Evolutionary conservation across 306 rosid species (phyloP).

Genomic region (Lathyrus tuberosus): DNA sequence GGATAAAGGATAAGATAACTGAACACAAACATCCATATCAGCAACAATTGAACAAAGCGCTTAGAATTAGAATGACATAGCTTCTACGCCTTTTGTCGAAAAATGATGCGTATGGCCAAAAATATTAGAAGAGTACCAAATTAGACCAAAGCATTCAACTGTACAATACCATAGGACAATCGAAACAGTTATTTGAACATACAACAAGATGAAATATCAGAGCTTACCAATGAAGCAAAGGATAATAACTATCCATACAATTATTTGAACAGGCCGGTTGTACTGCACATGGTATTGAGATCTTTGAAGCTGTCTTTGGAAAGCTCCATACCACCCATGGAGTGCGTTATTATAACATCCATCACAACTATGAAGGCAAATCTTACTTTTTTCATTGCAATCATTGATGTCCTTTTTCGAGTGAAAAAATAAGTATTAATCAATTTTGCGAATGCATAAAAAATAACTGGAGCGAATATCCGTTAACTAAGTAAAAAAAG

Average conservation of each 20-base stretch:
- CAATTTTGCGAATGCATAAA: background rate
- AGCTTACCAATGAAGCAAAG: constrained; percentile 80
- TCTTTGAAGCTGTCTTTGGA: constrained; percentile 86
- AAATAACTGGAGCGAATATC: constrained; percentile 7
- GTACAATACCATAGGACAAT: constrained; percentile 3
- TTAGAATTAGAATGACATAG: constrained; percentile 32
- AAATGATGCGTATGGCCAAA: constrained; percentile 1
- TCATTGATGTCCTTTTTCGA: constrained; percentile 48
- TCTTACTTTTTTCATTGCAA: constrained; percentile 68
- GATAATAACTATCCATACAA: constrained; percentile 63
- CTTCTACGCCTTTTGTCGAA: background rate
- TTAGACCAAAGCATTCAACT: constrained; percentile 3
- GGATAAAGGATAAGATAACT: background rate
- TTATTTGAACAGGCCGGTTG: constrained; percentile 67
- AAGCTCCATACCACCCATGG: constrained; percentile 88
- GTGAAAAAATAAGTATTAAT: constrained; percentile 21
- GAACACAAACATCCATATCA: constrained; percentile 31
- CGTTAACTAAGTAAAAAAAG: background rate
- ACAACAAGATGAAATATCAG: constrained; percentile 5
- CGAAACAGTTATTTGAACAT: background rate
- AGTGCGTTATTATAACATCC: constrained; percentile 78
- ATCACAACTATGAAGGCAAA: constrained; percentile 65
- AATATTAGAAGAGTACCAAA: constrained; percentile 18
- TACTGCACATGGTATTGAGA: constrained; percentile 89
- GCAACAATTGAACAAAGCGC: constrained; percentile 22